Percentiles rank a stretch among this genome's conserved stretches.
Evolutionary conservation across 805 yeast genomes (phyloP).

Genomic region (Wickerhamiella parazyma): DNA sequence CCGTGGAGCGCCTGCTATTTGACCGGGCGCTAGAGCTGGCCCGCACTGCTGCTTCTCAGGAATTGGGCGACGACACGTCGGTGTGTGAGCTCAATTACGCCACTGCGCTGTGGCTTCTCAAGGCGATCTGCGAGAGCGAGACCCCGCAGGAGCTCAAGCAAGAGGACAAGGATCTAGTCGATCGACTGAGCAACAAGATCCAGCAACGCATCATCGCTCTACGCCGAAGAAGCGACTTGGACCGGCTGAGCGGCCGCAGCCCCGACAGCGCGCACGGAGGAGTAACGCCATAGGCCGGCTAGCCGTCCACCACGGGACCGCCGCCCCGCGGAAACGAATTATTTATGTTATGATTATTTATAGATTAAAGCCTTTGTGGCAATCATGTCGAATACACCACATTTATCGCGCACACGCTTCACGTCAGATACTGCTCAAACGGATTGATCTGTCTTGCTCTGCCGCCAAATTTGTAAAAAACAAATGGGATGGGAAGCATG

Average conservation of each 20-base stretch:
- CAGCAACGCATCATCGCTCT: constrained; percentile 65
- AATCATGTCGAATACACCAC: too few species aligned
- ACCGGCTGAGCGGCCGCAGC: neutral
- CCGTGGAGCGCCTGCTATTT: constrained; percentile 76
- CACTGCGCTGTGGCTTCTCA: constrained; percentile 91
- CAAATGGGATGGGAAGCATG: constrained; percentile 37
- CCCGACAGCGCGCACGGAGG: too few species aligned
- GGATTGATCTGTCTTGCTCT: constrained; percentile 15
- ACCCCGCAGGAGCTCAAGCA: constrained; percentile 38
- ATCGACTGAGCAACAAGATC: constrained; percentile 68
- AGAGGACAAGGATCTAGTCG: constrained; percentile 63
- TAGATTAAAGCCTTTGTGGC: neutral
- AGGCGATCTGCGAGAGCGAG: constrained; percentile 54
- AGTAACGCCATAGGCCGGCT: too few species aligned
- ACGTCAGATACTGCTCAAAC: constrained; percentile 8
- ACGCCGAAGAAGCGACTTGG: constrained; percentile 24
- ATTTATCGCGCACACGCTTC: too few species aligned
- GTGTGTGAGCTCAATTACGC: constrained; percentile 84
- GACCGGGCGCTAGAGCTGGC: constrained; percentile 92
- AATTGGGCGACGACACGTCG: constrained; percentile 48
- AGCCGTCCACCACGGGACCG: too few species aligned
- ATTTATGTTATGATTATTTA: neutral
- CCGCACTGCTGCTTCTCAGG: constrained; percentile 80
- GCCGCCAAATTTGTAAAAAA: constrained; percentile 38
- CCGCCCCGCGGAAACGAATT: neutral